Base-by-base conservation (phyloP, 176 grass and related monocot genomes). In the Pontederia paniculata region DNA sequence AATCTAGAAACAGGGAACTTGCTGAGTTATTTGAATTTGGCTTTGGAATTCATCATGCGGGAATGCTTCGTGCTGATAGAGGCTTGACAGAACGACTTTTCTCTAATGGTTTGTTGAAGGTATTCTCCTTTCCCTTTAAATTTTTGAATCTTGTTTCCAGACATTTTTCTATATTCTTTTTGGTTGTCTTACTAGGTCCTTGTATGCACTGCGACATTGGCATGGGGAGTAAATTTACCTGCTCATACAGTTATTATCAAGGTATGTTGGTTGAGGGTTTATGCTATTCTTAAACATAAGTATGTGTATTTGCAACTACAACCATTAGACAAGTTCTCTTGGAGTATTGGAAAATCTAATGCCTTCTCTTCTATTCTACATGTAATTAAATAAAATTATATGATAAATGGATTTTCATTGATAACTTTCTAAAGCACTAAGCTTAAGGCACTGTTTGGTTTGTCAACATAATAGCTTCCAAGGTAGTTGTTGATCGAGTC, bases 181-280 rank as follows among this genome's bases (percentile, higher is more conserved):
- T 57, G 53, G 70, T 74, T 18, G 52, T 16, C 60, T 70, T 12
- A 37, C 28, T 62, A 88, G 85, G 90, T 96, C 13, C 90, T 96
- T 83, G 90, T 96, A 23, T 96, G 90, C 73, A 96, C 90, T 65
- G 90, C 90, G 75, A 96, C 90, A 70, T 83, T 96, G 67, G 90
- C 90, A 20, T 96, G 90, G 90, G 90, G 90, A 74, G 90, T 96
- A 17, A 96, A 96, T 64, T 77, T 96, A 67, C 90, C 90, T 37
- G 85, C 90, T 72, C 90, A 96, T 80, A 96, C 90, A 60, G 90
- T 96, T 52, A 83, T 96, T 63, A 96, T 96, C 78, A 96, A 96
- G 85, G 85, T 88, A 9, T 12, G 76, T 77, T 51, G 44, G 21
- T 31, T 4, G 43, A 37, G 4, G 48, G 23, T 23, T 37, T 8